phyloP scores from a whole-genome alignment of 1,139 yeast genomes.

The Blastobotrys malaysiensis region DNA sequence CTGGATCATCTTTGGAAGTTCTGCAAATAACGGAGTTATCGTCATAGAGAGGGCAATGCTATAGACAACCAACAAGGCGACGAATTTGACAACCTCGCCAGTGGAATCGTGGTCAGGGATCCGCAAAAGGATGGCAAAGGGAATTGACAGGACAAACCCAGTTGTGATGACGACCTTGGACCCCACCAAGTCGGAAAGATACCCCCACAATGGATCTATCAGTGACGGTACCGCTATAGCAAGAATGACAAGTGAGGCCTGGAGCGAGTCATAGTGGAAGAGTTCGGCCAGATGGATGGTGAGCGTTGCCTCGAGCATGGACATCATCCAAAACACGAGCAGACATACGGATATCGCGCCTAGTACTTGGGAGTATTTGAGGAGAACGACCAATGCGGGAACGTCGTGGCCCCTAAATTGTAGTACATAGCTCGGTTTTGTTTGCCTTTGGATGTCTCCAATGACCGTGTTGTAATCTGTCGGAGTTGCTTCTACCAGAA shows the following conservation, averaged over 20 bases:
- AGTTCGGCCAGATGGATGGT: slow-evolving; percentile 29
- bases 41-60: slow-evolving; percentile 25
- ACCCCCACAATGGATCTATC: slow-evolving; percentile 31
- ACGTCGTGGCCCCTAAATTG: slow-evolving; percentile 8
- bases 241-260: slow-evolving; percentile 30
- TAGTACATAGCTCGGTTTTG: background rate
- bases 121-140: slow-evolving; percentile 27
- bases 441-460: background rate
- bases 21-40: slow-evolving; percentile 30
- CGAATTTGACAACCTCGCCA: slow-evolving; percentile 27
- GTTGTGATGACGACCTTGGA: slow-evolving; percentile 26
- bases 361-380: slow-evolving; percentile 22
- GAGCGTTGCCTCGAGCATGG: slow-evolving; percentile 33
- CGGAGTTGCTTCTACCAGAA: background rate
- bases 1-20: slow-evolving; percentile 26
- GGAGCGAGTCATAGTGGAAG: slow-evolving; percentile 29
- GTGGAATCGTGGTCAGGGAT: slow-evolving; percentile 26
- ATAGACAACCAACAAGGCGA: slow-evolving; percentile 25
- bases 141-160: slow-evolving; percentile 25
- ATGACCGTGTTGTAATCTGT: too few relatives aligned
- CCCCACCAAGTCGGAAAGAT: slow-evolving; percentile 29
- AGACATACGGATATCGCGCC: slow-evolving; percentile 26
- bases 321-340: slow-evolving; percentile 28
- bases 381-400: slow-evolving; percentile 22
- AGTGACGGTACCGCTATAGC: slow-evolving; percentile 31